phyloP scores from a whole-genome alignment of 352 stramenopile genomes.

The Pythium rhizo-oryzae region DNA sequence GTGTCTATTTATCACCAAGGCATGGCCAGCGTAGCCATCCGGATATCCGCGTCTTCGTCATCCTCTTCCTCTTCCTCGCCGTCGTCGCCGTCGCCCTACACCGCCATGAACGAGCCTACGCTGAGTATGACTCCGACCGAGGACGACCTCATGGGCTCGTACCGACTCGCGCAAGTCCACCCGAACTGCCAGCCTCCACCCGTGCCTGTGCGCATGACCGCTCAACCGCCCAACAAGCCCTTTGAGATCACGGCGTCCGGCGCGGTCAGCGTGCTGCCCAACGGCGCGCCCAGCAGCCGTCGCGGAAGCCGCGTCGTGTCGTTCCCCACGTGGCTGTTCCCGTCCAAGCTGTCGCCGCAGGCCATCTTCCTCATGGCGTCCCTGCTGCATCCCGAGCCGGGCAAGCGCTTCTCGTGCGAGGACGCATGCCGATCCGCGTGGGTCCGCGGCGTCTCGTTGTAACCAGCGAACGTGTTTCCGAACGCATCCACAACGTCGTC shows the following conservation, averaged over 20 bases:
- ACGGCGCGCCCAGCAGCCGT: constrained; percentile 31
- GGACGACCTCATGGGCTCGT: constrained; percentile 13
- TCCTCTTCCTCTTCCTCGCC: constrained; percentile 18
- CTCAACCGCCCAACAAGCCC: constrained; percentile 24
- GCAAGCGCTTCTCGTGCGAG: constrained; percentile 76
- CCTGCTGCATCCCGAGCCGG: constrained; percentile 86
- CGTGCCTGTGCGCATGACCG: constrained; percentile 5
- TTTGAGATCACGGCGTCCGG: constrained; percentile 19
- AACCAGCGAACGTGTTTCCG: not conserved
- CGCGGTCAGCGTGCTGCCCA: constrained; percentile 21
- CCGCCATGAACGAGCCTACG: constrained; percentile 11
- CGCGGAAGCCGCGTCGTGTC: constrained; percentile 49
- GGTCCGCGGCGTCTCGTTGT: constrained; percentile 45
- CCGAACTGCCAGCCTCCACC: constrained; percentile 23
- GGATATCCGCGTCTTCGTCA: constrained; percentile 28
- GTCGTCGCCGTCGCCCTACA: not conserved
- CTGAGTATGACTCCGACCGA: constrained; percentile 15
- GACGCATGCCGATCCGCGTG: constrained; percentile 81
- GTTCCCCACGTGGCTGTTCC: constrained; percentile 89
- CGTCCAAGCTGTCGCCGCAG: constrained; percentile 60
- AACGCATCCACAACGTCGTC: no score
- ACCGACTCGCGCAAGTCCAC: constrained; percentile 31
- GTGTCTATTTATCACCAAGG: constrained; percentile 45
- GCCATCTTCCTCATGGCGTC: constrained; percentile 72
- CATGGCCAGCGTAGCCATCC: constrained; percentile 10